Conservation (phyloP, 169 alveolate genomes). For the Babesia bovis region DNA sequence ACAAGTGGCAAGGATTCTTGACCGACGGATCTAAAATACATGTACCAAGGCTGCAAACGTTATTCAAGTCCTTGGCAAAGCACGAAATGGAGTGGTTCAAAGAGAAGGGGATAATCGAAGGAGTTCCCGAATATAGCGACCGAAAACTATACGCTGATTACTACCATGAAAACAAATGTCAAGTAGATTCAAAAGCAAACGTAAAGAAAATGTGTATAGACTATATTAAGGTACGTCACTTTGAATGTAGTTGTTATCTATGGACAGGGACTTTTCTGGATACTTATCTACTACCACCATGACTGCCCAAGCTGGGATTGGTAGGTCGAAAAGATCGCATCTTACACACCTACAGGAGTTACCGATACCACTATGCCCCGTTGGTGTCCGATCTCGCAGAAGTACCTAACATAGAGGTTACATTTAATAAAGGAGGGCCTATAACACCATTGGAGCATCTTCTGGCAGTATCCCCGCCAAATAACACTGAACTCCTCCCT, state of each 20-base stretch:
- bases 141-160: slow-evolving; percentile 46
- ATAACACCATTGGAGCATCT: slow-evolving; percentile 65
- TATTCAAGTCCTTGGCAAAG: slow-evolving; percentile 45
- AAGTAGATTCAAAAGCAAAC: slow-evolving; percentile 38
- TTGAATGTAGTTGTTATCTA: background rate
- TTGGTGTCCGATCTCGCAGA: slow-evolving; percentile 64
- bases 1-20: slow-evolving; percentile 47
- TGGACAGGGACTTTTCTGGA: slow-evolving; percentile 61
- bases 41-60: slow-evolving; percentile 46
- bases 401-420: slow-evolving; percentile 33
- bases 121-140: slow-evolving; percentile 37
- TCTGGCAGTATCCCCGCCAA: slow-evolving; percentile 66
- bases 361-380: slow-evolving; percentile 66
- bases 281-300: slow-evolving; percentile 48
- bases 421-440: slow-evolving; percentile 68
- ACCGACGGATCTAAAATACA: slow-evolving; percentile 45
- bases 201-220: slow-evolving; percentile 54
- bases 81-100: slow-evolving; percentile 37
- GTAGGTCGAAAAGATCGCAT: background rate
- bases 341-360: slow-evolving; percentile 37
- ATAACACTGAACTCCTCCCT: slow-evolving; percentile 50
- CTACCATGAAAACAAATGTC: slow-evolving; percentile 52
- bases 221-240: slow-evolving; percentile 31
- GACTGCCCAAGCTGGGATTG: slow-evolving; percentile 70
- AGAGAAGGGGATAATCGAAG: slow-evolving; percentile 39